phyloP scores from a whole-genome alignment of 75 land plant species.

The Gnetum montanum region DNA sequence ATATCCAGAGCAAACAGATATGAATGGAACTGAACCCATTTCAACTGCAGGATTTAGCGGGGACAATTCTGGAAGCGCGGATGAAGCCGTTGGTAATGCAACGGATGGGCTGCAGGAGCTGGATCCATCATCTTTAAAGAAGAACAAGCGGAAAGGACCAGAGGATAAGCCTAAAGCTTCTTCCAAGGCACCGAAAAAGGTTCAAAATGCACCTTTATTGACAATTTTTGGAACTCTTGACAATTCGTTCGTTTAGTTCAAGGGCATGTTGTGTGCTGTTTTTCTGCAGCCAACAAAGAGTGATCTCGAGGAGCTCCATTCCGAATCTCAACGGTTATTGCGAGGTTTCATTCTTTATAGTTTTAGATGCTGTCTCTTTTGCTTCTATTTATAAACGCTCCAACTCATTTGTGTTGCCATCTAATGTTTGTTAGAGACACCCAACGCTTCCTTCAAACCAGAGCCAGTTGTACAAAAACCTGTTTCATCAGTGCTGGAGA shows the following conservation, averaged over 20 bases:
- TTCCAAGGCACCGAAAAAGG: constrained; percentile 1
- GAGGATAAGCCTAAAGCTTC: constrained; percentile 1
- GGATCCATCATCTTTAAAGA: not conserved
- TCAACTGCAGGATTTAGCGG: too few relatives aligned
- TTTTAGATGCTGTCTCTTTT: not conserved
- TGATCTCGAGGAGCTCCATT: constrained; percentile 42
- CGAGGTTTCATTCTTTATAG: constrained; percentile 40
- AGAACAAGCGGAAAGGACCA: constrained; percentile 10
- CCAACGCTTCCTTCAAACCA: constrained; percentile 59
- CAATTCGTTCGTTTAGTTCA: too few relatives aligned
- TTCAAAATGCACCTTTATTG: constrained; percentile 4
- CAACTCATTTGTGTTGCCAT: not conserved
- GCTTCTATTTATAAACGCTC: not conserved
- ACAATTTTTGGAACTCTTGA: not conserved
- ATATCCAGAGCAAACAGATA: not conserved
- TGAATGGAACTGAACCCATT: constrained; percentile 4
- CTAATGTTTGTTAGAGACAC: constrained; percentile 40
- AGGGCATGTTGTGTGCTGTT: not conserved
- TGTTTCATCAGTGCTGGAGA: constrained; percentile 72
- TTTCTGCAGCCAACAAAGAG: constrained; percentile 32
- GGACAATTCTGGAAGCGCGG: not conserved
- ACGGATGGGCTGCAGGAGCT: not conserved
- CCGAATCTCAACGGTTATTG: constrained; percentile 75
- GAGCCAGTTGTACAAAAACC: constrained; percentile 41
- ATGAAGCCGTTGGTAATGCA: not conserved